phyloP scores from a whole-genome alignment of 1,284 basidiomycete species.

The Leccinum huronense region DNA sequence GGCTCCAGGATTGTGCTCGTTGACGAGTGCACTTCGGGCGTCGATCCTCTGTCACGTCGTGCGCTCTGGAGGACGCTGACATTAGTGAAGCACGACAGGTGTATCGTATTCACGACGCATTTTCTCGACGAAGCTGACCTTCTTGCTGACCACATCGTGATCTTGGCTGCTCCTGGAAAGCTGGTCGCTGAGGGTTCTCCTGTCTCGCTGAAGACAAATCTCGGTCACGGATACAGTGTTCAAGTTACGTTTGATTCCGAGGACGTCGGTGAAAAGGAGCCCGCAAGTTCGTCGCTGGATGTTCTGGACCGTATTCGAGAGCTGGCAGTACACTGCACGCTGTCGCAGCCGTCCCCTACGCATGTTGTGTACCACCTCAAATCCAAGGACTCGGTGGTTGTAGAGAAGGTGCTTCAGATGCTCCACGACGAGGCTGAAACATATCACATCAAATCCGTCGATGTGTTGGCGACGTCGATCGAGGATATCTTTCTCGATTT shows the following conservation, averaged over 20 bases:
- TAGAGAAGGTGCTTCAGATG: slow-evolving; percentile 55
- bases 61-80: slow-evolving; percentile 75
- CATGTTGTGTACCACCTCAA: slow-evolving; percentile 55
- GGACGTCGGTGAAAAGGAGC: slow-evolving; percentile 17
- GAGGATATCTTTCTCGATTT: slow-evolving; percentile 79
- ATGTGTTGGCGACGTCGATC: slow-evolving; percentile 70
- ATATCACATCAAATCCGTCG: slow-evolving; percentile 52
- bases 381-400: slow-evolving; percentile 51
- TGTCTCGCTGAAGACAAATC: slow-evolving; percentile 66
- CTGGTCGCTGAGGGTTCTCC: slow-evolving; percentile 72
- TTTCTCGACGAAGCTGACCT: slow-evolving; percentile 82
- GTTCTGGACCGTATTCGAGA: slow-evolving; percentile 45
- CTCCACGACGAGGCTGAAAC: slow-evolving; percentile 46
- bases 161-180: slow-evolving; percentile 73
- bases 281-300: slow-evolving; percentile 27
- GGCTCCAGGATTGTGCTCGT: slow-evolving; percentile 74
- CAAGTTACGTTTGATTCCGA: slow-evolving; percentile 47
- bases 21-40: slow-evolving; percentile 77
- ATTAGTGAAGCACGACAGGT: slow-evolving; percentile 61
- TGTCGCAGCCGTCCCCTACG: slow-evolving; percentile 41
- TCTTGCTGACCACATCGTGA: slow-evolving; percentile 72
- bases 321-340: slow-evolving; percentile 47
- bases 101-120: slow-evolving; percentile 70
- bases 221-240: slow-evolving; percentile 71
- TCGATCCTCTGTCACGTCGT: slow-evolving; percentile 75